Percentiles rank a stretch among this genome's conserved stretches.
These are phyloP conservation scores for Rhizopogon vinicolor DNA, from an alignment of 768 basidiomycete genomes.

Conservation along the genomic window DNA sequence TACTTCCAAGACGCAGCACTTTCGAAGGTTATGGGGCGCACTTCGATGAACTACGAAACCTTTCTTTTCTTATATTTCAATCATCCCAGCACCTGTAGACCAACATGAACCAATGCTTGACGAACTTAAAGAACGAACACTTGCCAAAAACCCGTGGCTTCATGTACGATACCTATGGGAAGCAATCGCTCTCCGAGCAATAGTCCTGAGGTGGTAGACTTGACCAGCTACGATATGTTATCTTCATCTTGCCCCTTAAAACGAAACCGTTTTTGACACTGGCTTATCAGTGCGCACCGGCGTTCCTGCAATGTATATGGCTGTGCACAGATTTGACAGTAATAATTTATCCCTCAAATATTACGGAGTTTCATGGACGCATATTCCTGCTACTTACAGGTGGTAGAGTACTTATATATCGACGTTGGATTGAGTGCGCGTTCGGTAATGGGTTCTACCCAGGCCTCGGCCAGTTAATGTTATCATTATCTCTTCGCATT, in stretches of 20 bases:
- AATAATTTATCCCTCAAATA: background rate
- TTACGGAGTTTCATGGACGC: background rate
- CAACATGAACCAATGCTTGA: no score
- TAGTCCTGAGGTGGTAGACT: background rate
- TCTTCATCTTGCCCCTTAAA: background rate
- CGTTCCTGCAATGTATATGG: no score
- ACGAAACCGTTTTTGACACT: background rate
- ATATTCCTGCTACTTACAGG: background rate
- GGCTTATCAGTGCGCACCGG: background rate
- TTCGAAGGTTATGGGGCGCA: no score
- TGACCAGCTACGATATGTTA: no score
- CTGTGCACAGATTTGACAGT: constrained; percentile 2
- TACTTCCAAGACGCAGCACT: no score
- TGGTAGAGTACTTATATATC: background rate
- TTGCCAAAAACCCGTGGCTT: no score
- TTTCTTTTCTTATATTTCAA: no score
- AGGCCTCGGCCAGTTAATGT: constrained; percentile 71
- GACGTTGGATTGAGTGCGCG: background rate
- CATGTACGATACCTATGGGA: no score
- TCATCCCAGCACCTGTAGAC: no score
- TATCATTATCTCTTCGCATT: constrained; percentile 49
- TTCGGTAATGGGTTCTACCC: constrained; percentile 25
- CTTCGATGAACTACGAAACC: no score
- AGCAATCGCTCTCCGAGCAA: background rate
- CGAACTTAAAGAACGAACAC: no score